Evolutionary conservation across 768 basidiomycete genomes (phyloP).

Genomic region (Leccinum subgranulosum): DNA sequence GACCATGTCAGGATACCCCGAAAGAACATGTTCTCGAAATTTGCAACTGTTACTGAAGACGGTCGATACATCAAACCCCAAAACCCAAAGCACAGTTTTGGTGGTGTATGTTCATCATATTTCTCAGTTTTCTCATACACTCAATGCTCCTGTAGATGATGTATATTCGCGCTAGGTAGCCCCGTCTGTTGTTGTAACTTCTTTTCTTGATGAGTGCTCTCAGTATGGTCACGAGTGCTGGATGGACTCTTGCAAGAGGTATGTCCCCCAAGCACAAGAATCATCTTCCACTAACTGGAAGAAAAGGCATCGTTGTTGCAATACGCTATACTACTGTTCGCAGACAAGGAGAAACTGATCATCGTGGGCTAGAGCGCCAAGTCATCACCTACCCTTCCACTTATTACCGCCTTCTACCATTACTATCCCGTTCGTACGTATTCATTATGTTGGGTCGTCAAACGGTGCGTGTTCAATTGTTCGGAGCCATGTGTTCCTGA

Average conservation of each 20-base stretch:
- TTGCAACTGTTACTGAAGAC: constrained; percentile 64
- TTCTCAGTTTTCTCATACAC: not conserved
- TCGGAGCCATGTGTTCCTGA: not conserved
- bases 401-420: constrained; percentile 68
- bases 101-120: constrained; percentile 49
- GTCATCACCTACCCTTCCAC: constrained; percentile 72
- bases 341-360: constrained; percentile 55
- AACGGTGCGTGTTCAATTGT: constrained; percentile 40
- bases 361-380: constrained; percentile 58
- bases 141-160: constrained; percentile 50
- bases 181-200: not conserved
- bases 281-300: constrained; percentile 12
- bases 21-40: constrained; percentile 71
- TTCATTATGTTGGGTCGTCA: constrained; percentile 62
- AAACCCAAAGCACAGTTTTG: constrained; percentile 73
- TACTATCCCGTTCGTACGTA: constrained; percentile 66
- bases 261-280: not conserved
- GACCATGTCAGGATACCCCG: constrained; percentile 64
- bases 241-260: constrained; percentile 69
- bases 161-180: constrained; percentile 63
- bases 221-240: constrained; percentile 64
- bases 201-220: not conserved
- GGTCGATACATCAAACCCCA: constrained; percentile 64
- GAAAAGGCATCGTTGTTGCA: constrained; percentile 52
- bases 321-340: constrained; percentile 73